Percentiles rank a stretch among this genome's conserved stretches.
Conservation (phyloP, 306 rosid genomes). For the Arachis stenosperma region DNA sequence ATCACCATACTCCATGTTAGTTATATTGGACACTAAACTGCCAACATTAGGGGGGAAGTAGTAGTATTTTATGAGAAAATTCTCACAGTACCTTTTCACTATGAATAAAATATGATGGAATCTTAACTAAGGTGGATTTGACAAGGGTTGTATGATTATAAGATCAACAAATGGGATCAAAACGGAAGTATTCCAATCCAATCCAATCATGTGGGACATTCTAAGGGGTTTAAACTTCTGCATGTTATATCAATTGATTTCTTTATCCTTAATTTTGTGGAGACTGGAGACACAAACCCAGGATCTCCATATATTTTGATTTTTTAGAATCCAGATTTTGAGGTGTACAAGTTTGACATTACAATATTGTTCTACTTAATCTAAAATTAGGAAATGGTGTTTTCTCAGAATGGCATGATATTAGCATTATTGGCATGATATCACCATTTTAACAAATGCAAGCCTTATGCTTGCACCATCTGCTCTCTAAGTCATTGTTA, state of each 20-base stretch:
- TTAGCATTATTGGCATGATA: constrained; percentile 18
- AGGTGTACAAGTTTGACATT: not conserved
- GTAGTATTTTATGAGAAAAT: not conserved
- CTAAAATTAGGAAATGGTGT: not conserved
- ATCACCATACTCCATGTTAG: not conserved
- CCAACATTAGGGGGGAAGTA: not conserved
- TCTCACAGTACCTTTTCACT: not conserved
- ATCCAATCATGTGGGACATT: not conserved
- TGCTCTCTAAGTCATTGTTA: not conserved
- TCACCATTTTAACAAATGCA: constrained; percentile 21
- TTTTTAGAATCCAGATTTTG: not conserved
- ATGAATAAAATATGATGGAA: not conserved
- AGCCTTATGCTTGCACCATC: constrained; percentile 6
- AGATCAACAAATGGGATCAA: constrained; percentile 1
- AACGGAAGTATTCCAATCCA: not conserved
- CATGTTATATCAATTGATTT: constrained; percentile 7
- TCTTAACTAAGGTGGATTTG: not conserved
- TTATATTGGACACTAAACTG: constrained; percentile 1
- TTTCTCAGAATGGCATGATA: not conserved
- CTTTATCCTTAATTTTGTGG: not conserved
- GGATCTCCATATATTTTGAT: constrained; percentile 5
- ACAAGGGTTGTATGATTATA: constrained; percentile 1
- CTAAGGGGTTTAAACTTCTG: constrained; percentile 17
- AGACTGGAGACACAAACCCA: constrained; percentile 16
- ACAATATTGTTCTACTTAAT: constrained; percentile 3